phyloP scores from a whole-genome alignment of 2,329 filamentous ascomycete species.

The Talaromyces funiculosus region DNA sequence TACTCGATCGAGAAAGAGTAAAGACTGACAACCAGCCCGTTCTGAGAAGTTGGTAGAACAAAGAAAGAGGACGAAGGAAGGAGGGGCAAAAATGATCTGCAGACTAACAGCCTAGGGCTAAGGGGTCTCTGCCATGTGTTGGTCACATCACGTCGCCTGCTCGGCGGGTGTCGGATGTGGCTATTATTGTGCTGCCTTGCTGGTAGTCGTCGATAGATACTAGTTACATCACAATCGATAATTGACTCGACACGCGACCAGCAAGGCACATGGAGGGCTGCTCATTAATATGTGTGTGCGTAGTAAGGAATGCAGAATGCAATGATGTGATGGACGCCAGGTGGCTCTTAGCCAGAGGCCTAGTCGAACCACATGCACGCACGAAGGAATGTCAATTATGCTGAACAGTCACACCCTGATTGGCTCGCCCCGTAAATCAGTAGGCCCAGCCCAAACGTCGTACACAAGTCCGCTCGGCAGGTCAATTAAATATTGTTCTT shows the following conservation, averaged over 20 bases:
- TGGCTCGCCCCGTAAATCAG: too few species aligned
- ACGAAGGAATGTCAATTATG: neutral
- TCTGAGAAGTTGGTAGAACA: neutral
- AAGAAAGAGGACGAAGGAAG: neutral
- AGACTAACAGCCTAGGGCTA: neutral
- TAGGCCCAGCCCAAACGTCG: too few species aligned
- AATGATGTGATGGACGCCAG: neutral
- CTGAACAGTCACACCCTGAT: neutral
- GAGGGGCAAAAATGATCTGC: conserved; percentile 3
- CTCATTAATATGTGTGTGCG: too few species aligned
- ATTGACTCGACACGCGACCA: conserved; percentile 3
- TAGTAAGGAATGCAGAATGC: conserved; percentile 1
- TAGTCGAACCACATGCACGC: neutral
- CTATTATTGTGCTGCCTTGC: too few species aligned
- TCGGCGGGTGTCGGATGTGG: too few species aligned
- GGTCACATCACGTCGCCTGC: neutral
- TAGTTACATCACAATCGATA: neutral
- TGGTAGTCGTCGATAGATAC: neutral
- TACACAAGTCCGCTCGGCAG: too few species aligned
- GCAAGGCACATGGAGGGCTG: conserved; percentile 2
- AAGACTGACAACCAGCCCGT: neutral
- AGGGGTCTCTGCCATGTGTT: conserved; percentile 3
- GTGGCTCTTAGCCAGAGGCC: neutral
- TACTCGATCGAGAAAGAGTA: neutral
- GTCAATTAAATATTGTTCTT: too few species aligned